These are phyloP conservation scores for Neopestalotiopsis sp. DNA, from an alignment of 2,329 filamentous ascomycete species.

Conservation along the genomic window DNA sequence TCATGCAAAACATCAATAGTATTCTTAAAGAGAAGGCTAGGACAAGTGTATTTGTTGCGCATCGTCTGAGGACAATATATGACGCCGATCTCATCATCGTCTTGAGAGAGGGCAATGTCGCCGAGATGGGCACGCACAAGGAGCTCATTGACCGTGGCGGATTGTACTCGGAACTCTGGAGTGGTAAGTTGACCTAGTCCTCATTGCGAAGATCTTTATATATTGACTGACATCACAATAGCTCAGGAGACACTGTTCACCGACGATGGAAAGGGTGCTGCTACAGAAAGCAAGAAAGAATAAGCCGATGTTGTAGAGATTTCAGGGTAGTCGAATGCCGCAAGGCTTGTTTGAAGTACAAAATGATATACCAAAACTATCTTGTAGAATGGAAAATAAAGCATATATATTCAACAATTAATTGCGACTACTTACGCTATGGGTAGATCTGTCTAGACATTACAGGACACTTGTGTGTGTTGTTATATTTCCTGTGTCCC, in stretches of 20 bases:
- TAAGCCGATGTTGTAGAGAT: background rate
- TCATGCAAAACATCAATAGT: conserved; percentile 91
- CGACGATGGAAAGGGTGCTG: conserved; percentile 24
- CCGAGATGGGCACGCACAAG: conserved; percentile 86
- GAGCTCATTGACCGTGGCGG: conserved; percentile 79
- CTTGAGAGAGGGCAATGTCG: conserved; percentile 81
- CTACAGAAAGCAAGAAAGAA: conserved; percentile 6
- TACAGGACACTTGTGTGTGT: too few relatives aligned
- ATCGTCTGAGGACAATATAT: conserved; percentile 89
- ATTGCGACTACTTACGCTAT: too few relatives aligned
- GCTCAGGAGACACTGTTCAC: conserved; percentile 64
- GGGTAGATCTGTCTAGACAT: too few relatives aligned
- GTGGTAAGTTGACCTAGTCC: conserved; percentile 61
- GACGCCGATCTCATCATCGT: conserved; percentile 95
- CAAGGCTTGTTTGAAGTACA: background rate
- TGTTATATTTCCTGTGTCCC: too few relatives aligned
- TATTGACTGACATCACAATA: conserved; percentile 30
- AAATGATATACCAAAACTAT: background rate
- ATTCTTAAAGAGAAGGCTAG: conserved; percentile 86
- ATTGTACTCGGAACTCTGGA: conserved; percentile 90
- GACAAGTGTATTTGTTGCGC: conserved; percentile 94
- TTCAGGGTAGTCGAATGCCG: background rate
- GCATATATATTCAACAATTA: too few relatives aligned
- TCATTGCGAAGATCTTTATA: background rate
- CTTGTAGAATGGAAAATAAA: background rate